Percentiles rank a stretch among this genome's conserved stretches.
phyloP scores from a whole-genome alignment of 2,329 filamentous ascomycete genomes.

The Fusarium ramigenum region DNA sequence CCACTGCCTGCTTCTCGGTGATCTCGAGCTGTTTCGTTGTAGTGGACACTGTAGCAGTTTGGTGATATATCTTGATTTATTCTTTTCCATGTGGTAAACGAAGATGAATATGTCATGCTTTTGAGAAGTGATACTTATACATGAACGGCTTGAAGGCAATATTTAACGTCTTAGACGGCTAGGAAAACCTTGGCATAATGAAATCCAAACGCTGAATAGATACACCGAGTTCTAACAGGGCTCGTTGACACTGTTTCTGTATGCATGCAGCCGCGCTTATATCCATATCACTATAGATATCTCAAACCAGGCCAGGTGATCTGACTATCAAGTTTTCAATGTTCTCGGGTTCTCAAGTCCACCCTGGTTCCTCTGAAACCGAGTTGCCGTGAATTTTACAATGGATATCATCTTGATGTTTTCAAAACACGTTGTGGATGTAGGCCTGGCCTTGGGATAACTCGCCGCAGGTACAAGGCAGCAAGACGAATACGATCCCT shows the following conservation, averaged over 20 bases:
- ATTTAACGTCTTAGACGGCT: not conserved
- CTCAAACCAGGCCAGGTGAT: not conserved
- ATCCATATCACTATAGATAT: not conserved
- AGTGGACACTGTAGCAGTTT: not conserved
- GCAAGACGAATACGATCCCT: not conserved
- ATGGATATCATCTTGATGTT: not conserved
- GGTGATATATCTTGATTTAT: not conserved
- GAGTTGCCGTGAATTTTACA: not conserved
- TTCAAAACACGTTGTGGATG: not conserved
- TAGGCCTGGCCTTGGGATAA: not conserved
- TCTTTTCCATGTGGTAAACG: not conserved
- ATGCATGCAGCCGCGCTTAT: not conserved
- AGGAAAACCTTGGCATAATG: not conserved
- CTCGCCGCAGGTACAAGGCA: no score
- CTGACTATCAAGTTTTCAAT: not conserved
- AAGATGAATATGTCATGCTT: not conserved
- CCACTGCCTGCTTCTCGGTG: slow-evolving; percentile 1
- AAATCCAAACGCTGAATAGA: not conserved
- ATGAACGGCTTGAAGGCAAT: not conserved
- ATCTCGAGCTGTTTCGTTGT: not conserved
- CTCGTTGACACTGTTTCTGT: not conserved
- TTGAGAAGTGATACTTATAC: not conserved
- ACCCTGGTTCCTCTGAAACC: no score
- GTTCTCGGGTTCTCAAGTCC: not conserved
- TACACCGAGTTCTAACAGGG: not conserved